These are phyloP conservation scores for Vaccinium corymbosum DNA, from an alignment of 148 eudicot species.

Conservation along the genomic window DNA sequence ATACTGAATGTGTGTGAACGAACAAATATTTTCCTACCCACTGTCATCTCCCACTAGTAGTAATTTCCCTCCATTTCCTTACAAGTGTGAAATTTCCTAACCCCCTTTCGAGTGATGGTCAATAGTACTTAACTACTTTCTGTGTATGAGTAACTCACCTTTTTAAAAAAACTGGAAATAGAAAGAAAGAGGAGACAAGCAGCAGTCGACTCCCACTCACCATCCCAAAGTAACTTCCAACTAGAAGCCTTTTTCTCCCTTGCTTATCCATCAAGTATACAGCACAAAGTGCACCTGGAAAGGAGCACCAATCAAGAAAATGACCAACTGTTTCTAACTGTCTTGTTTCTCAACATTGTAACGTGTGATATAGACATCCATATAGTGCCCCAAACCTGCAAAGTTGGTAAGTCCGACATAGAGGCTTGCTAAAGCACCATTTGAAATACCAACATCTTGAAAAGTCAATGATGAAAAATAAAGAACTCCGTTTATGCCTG, in stretches of 20 bases:
- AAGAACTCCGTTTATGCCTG: slow-evolving; percentile 82
- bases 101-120: background rate
- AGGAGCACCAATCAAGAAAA: slow-evolving; percentile 6
- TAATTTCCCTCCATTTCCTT: background rate
- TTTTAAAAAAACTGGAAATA: background rate
- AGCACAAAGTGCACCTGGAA: slow-evolving; percentile 71
- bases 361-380: background rate
- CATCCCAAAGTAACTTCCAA: slow-evolving; percentile 85
- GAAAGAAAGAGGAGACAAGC: background rate
- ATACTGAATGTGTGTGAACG: background rate
- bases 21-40: background rate
- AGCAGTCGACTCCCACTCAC: slow-evolving; percentile 29
- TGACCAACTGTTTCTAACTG: background rate
- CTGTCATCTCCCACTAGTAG: background rate
- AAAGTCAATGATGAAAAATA: slow-evolving; percentile 81
- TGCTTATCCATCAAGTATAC: slow-evolving; percentile 20
- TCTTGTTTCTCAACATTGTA: background rate
- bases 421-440: slow-evolving; percentile 69
- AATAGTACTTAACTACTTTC: background rate
- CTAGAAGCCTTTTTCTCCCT: slow-evolving; percentile 66
- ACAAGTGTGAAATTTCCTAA: background rate
- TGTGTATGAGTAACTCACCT: background rate
- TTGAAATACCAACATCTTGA: slow-evolving; percentile 76
- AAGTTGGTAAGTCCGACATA: slow-evolving; percentile 72
- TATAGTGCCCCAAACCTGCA: slow-evolving; percentile 51